A percentile compares a stretch with the other conserved stretches of the same genome.
phyloP scores from a whole-genome alignment of 1,284 basidiomycete species.

The Sporisorium sorghi region DNA sequence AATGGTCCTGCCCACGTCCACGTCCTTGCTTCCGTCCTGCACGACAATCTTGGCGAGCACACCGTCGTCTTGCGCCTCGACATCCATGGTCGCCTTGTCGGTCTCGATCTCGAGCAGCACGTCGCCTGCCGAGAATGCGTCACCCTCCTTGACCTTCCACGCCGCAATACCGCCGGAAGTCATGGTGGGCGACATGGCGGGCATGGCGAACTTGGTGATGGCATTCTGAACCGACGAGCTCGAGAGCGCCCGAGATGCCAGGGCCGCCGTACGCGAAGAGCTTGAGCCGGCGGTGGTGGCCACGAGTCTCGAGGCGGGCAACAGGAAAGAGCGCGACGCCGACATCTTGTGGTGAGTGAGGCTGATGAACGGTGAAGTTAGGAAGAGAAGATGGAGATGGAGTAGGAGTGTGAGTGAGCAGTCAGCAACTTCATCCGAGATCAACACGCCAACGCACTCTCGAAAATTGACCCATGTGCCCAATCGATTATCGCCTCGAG shows the following conservation, averaged over 20 bases:
- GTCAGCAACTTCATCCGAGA: not conserved
- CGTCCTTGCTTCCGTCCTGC: constrained; percentile 65
- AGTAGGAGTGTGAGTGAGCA: too few species aligned
- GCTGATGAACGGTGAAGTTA: not conserved
- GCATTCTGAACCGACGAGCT: constrained; percentile 44
- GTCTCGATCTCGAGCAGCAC: constrained; percentile 88
- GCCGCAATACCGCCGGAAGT: constrained; percentile 63
- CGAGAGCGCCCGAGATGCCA: constrained; percentile 26
- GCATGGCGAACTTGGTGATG: constrained; percentile 63
- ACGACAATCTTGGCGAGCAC: constrained; percentile 70
- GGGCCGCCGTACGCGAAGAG: constrained; percentile 12
- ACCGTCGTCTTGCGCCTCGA: constrained; percentile 71
- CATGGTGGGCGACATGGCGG: constrained; percentile 69
- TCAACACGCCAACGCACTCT: not conserved
- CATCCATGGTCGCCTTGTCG: constrained; percentile 70
- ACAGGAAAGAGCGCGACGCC: constrained; percentile 28
- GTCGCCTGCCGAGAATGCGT: constrained; percentile 77
- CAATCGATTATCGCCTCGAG: constrained; percentile 33
- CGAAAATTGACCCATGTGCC: constrained; percentile 23
- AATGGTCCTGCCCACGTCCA: constrained; percentile 69
- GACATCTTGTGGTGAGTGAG: constrained; percentile 18
- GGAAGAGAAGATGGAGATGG: constrained; percentile 6
- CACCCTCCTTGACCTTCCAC: constrained; percentile 70
- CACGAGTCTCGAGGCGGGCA: constrained; percentile 30
- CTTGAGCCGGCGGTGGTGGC: constrained; percentile 21